Evolutionary conservation across 2,329 filamentous ascomycete genomes (phyloP).

Genomic region (Xylariaceae sp.): DNA sequence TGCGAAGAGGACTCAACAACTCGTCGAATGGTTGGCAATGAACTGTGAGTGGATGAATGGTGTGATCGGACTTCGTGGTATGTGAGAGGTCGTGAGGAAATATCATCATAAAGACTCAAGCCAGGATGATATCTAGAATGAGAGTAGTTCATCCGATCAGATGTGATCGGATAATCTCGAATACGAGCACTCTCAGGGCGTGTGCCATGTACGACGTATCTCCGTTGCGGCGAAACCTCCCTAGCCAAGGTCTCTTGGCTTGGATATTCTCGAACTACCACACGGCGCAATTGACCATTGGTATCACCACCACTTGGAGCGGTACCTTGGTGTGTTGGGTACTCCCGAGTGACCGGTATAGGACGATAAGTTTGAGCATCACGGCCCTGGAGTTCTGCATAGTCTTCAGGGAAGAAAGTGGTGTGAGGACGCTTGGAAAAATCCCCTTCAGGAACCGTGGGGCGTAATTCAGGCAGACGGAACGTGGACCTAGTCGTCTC

Average conservation of each 20-base stretch:
- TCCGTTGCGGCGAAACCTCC: conserved; percentile 8
- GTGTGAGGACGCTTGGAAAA: conserved; percentile 21
- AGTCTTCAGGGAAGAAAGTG: conserved; percentile 21
- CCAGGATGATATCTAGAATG: too few species aligned
- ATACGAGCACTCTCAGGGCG: conserved; percentile 12
- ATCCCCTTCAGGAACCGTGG: conserved; percentile 18
- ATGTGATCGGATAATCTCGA: conserved; percentile 12
- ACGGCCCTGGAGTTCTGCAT: conserved; percentile 2
- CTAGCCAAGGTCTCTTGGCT: conserved; percentile 14
- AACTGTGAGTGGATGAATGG: conserved; percentile 4
- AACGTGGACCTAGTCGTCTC: conserved; percentile 15
- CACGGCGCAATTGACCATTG: conserved; percentile 18
- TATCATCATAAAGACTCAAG: conserved; percentile 8
- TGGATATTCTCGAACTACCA: conserved; percentile 20
- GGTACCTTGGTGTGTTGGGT: conserved; percentile 13
- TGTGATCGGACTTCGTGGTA: conserved; percentile 12
- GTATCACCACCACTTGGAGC: conserved; percentile 19
- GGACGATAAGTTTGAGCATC: too few species aligned
- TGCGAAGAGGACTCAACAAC: not conserved
- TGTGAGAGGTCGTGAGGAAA: conserved; percentile 4
- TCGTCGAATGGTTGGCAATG: conserved; percentile 4
- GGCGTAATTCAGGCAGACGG: conserved; percentile 18
- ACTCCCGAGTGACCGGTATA: conserved; percentile 1
- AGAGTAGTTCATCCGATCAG: too few species aligned
- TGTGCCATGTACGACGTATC: conserved; percentile 11